A percentile compares a stretch with the other conserved stretches of the same genome.
phyloP scores from a whole-genome alignment of 1,284 basidiomycete species.

The Boletus holoroseus region DNA sequence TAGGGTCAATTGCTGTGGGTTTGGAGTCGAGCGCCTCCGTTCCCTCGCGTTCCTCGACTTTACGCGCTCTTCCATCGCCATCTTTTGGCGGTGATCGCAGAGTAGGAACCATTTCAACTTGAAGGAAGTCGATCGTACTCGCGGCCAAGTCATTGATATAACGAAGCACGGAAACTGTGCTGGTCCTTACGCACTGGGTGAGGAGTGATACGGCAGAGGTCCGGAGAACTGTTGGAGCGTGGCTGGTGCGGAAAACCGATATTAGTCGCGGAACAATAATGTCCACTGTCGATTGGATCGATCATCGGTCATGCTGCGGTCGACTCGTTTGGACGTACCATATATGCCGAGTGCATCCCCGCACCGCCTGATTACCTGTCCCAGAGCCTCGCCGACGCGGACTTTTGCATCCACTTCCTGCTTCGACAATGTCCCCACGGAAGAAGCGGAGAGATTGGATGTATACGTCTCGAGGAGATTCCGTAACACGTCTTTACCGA shows the following conservation, averaged over 20 bases:
- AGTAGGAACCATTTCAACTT: constrained; percentile 57
- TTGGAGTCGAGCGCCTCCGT: constrained; percentile 37
- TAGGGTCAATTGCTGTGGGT: constrained; percentile 54
- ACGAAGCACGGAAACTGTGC: constrained; percentile 54
- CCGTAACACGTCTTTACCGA: constrained; percentile 69
- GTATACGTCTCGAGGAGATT: constrained; percentile 63
- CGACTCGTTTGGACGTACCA: constrained; percentile 43
- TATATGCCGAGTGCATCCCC: constrained; percentile 67
- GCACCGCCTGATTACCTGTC: constrained; percentile 70
- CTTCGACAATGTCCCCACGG: constrained; percentile 45
- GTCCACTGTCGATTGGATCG: constrained; percentile 44
- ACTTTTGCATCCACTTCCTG: constrained; percentile 73
- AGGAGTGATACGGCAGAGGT: constrained; percentile 82
- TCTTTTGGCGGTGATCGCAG: constrained; percentile 11
- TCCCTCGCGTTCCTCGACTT: constrained; percentile 14
- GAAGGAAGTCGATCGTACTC: constrained; percentile 74
- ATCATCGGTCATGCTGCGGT: background rate
- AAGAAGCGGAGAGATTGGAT: constrained; percentile 47
- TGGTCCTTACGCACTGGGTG: constrained; percentile 64
- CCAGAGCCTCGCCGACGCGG: constrained; percentile 86
- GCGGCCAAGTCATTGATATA: constrained; percentile 60
- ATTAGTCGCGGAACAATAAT: constrained; percentile 69
- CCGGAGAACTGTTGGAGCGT: constrained; percentile 68
- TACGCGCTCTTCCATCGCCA: constrained; percentile 14
- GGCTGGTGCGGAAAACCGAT: constrained; percentile 49